Evolutionary conservation across 768 basidiomycete species (phyloP), one percentile per base, ranked within the genome.

Genomic region (Paxillus involutus): DNA sequence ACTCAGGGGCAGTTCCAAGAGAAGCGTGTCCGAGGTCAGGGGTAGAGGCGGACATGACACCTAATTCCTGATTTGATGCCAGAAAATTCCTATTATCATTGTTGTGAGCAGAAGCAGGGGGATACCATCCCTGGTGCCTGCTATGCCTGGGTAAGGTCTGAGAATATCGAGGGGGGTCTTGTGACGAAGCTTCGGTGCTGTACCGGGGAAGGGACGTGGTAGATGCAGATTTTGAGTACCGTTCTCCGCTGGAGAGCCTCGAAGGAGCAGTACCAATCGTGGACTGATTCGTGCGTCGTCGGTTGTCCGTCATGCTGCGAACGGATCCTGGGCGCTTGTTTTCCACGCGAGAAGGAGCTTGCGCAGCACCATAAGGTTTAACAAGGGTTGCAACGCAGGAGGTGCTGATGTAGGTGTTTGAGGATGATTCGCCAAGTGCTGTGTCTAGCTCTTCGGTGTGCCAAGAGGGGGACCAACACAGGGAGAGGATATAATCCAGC

Each of bases 91-190:
- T 69, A 3, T 74, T 71, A 10, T 68, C 63, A 17, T 65, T 64
- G n/a, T 65, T 71, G 47, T 78, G 76, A 0, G 79, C 67, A 29
- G 81, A 73, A n/a, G 71, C 62, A 30, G 86, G 80, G 5, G 88
- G 83, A 59, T 82, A 71, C 85, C 84, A 88, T 33, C 86, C 77
- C 63, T 85, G 72, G 58, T 84, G 65, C 16, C 51, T 61, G 36
- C 54, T 52, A 26, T 48, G 49, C 33, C 55, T 50, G 32, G 68
- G 48, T 30, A 56, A 44, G 17, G 47, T 62, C 21, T 53, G 59
- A 35, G 70, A 59, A 51, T 70, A 70, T 26, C 52, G 60, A 40
- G 61, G 57, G 13, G 64, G 59, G 30, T 62, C 61, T 6, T 55
- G 53, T 7, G 56, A 55, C 33, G 61, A 43, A 47, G 59, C 55